These are phyloP conservation scores for Hebeloma cylindrosporum DNA, from an alignment of 768 basidiomycete genomes.

Conservation along the genomic window DNA sequence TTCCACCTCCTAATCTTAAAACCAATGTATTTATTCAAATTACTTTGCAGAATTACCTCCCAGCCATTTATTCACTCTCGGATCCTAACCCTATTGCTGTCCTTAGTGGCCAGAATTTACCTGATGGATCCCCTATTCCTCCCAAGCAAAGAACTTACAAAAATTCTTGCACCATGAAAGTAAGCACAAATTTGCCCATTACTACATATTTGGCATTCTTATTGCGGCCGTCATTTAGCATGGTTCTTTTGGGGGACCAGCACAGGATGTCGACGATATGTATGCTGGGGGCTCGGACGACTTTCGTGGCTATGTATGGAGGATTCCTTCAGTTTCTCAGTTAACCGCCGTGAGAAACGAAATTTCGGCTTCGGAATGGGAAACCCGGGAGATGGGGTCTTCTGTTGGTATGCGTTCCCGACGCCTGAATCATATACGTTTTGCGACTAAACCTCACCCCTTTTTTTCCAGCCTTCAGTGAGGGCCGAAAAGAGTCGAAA, in stretches of 20 bases:
- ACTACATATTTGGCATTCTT: background rate
- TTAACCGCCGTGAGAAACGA: slow-evolving; percentile 47
- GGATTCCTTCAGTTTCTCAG: slow-evolving; percentile 51
- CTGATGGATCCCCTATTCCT: slow-evolving; percentile 52
- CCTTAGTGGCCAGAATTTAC: slow-evolving; percentile 57
- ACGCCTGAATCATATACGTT: background rate
- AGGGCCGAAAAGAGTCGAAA: slow-evolving; percentile 37
- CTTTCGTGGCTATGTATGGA: slow-evolving; percentile 79
- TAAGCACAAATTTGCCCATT: slow-evolving; percentile 21
- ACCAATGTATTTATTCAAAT: background rate
- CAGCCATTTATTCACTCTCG: slow-evolving; percentile 66
- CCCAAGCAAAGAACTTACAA: slow-evolving; percentile 54
- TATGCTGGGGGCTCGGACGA: slow-evolving; percentile 84
- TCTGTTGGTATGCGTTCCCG: slow-evolving; percentile 34
- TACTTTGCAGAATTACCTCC: slow-evolving; percentile 55
- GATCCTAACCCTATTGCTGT: slow-evolving; percentile 72
- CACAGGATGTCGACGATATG: slow-evolving; percentile 51
- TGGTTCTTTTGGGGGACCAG: slow-evolving; percentile 70
- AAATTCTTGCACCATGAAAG: slow-evolving; percentile 82
- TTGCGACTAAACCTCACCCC: background rate
- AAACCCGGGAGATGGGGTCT: slow-evolving; percentile 29
- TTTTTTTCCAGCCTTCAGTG: slow-evolving; percentile 34
- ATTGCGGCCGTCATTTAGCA: too few species aligned
- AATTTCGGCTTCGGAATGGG: slow-evolving; percentile 49
- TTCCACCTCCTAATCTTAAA: background rate